Percentiles rank a stretch among this genome's conserved stretches.
Conservation (phyloP, 495 filamentous ascomycete species). For the Hypoxylon lienhwacheense region DNA sequence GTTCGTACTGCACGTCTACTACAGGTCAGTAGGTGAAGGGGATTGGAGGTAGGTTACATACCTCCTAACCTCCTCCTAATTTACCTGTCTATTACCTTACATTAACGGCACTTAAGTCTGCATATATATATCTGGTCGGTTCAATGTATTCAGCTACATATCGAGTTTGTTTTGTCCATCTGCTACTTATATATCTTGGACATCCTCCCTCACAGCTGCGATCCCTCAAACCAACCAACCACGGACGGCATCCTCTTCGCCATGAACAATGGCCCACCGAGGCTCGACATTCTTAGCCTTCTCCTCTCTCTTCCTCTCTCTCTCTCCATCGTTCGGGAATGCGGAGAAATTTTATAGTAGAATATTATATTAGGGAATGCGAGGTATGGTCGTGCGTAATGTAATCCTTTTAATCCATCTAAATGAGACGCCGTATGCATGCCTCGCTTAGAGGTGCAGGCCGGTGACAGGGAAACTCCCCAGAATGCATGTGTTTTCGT, state of each 20-base stretch:
- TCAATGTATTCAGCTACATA: slow-evolving; percentile 22
- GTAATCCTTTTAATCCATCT: slow-evolving; percentile 34
- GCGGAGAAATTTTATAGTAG: slow-evolving; percentile 19
- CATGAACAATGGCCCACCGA: slow-evolving; percentile 1
- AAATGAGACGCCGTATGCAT: slow-evolving; percentile 30
- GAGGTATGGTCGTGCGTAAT: slow-evolving; percentile 20
- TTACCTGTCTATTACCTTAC: background rate
- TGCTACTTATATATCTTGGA: slow-evolving; percentile 8
- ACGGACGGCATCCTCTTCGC: background rate
- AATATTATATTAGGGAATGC: slow-evolving; percentile 39
- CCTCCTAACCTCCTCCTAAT: too few species aligned
- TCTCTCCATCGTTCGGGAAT: background rate
- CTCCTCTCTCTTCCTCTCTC: slow-evolving; percentile 9
- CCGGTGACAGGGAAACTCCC: slow-evolving; percentile 27
- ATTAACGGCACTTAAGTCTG: background rate
- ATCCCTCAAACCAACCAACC: slow-evolving; percentile 5
- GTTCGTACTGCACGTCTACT: too few species aligned
- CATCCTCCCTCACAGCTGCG: slow-evolving; percentile 1
- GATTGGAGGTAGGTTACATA: background rate
- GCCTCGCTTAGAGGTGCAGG: slow-evolving; percentile 11
- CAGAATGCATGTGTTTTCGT: slow-evolving; percentile 37
- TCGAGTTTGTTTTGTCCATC: slow-evolving; percentile 2
- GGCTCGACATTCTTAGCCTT: slow-evolving; percentile 8
- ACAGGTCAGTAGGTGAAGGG: background rate
- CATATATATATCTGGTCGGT: background rate